Evolutionary conservation across 257 asterid species (phyloP), one percentile per base, ranked within the genome.

Genomic region (Primulina tabacum): DNA sequence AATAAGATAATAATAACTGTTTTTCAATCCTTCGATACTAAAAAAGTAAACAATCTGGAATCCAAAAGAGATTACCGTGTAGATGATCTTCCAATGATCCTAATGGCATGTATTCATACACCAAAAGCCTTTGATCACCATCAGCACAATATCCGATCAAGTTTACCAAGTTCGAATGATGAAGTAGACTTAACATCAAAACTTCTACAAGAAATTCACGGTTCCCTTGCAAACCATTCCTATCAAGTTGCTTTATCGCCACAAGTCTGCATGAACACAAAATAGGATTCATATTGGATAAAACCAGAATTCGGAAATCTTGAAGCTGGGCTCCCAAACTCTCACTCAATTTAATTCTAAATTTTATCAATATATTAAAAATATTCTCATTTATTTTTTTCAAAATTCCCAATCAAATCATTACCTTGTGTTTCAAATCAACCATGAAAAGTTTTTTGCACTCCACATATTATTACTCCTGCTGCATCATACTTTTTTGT

Each of bases 211-310:
- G 57, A 50, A 50, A 50, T 17, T 50, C 57, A 50, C 57, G 57
- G 57, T 50, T 50, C 57, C 57, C 57, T 50, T 50, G 57, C 57
- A 50, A 16, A 50, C 57, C 57, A 50, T 50, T 50, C 57, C 57
- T 20, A 50, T 50, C 57, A 50, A 50, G 57, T 50, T 50, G 57
- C 57, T 50, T 50, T 50, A 50, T 50, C 1, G 57, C 57, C 8
- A 50, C 57, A 5, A 50, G n/a, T 50, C 57, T 50, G 57, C 57
- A 16, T 5, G 57, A 17, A 16, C 21, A 7, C 57, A 50, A 16
- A 50, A 17, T 17, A 50, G 57, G 20, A 50, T 50, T 17, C 57
- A 50, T 14, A 16, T 4, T 16, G 21, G 7, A 17, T 50, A 50
- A 16, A 50, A 16, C 57, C 16, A 50, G 8, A 50, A 50, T 17